These are phyloP conservation scores for Scopulariopsis brevicaulis DNA, from an alignment of 2,329 filamentous ascomycete genomes.

Conservation along the genomic window DNA sequence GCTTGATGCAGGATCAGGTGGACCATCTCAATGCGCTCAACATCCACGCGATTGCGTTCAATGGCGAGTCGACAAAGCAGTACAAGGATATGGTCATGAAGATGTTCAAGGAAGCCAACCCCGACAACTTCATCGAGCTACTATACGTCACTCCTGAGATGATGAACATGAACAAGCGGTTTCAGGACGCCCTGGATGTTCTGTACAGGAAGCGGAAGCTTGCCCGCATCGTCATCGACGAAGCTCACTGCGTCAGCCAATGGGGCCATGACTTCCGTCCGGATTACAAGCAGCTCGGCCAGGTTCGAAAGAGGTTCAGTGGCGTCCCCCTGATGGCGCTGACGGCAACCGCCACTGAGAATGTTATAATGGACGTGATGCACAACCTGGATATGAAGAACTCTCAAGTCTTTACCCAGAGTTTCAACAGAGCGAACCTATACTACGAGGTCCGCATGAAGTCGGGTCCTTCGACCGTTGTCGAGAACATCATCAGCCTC, in stretches of 20 bases:
- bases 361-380: slow-evolving; percentile 85
- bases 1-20: slow-evolving; percentile 96
- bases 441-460: slow-evolving; percentile 78
- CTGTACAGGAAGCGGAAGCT: slow-evolving; percentile 64
- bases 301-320: slow-evolving; percentile 59
- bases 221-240: slow-evolving; percentile 89
- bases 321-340: slow-evolving; percentile 86
- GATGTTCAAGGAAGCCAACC: slow-evolving; percentile 47
- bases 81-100: slow-evolving; percentile 57
- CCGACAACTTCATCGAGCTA: slow-evolving; percentile 70
- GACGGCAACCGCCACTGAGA: slow-evolving; percentile 88
- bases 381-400: slow-evolving; percentile 76
- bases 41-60: slow-evolving; percentile 73
- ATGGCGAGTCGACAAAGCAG: slow-evolving; percentile 56
- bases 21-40: slow-evolving; percentile 63
- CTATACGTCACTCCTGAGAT: slow-evolving; percentile 97
- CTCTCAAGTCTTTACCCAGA: slow-evolving; percentile 76
- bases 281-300: slow-evolving; percentile 81
- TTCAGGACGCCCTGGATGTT: slow-evolving; percentile 52
- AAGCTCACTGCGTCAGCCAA: slow-evolving; percentile 98
- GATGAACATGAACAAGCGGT: slow-evolving; percentile 68
- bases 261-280: slow-evolving; percentile 98
- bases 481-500: slow-evolving; percentile 42
- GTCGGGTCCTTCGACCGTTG: slow-evolving; percentile 36
- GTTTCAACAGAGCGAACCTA: slow-evolving; percentile 94